A percentile compares a stretch with the other conserved stretches of the same genome.
These are phyloP conservation scores for Cadophora gregata DNA, from an alignment of 2,329 filamentous ascomycete genomes.

Conservation along the genomic window DNA sequence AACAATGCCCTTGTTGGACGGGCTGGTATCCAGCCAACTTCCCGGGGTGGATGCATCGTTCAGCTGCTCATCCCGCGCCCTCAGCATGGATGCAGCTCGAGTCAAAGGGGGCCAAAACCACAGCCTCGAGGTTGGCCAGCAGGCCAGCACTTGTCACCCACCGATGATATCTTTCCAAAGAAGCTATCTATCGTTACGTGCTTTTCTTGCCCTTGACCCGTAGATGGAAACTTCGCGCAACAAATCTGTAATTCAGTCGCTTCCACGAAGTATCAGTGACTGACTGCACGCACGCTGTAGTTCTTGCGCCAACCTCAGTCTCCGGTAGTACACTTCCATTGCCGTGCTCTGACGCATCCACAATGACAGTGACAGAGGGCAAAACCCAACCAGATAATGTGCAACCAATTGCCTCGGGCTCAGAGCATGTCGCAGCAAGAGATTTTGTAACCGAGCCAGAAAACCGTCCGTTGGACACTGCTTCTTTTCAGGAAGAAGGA, in stretches of 20 bases:
- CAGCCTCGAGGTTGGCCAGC: background rate
- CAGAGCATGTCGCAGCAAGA: background rate
- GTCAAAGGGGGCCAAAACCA: background rate
- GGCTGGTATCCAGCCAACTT: background rate
- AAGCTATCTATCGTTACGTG: background rate
- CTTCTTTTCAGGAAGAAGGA: background rate
- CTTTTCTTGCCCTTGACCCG: background rate
- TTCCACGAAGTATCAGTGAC: background rate
- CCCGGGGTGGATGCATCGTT: background rate
- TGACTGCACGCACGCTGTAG: background rate
- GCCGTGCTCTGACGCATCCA: background rate
- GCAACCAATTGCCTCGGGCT: background rate
- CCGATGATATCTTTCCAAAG: background rate
- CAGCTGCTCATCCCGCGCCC: background rate
- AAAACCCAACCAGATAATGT: background rate
- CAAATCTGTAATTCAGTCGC: background rate
- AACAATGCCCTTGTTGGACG: slow-evolving; percentile 10
- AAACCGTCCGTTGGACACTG: background rate
- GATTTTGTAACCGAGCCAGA: background rate
- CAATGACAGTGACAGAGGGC: background rate
- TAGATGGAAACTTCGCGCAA: background rate
- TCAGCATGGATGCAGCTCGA: background rate
- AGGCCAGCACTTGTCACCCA: background rate
- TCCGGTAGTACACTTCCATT: background rate
- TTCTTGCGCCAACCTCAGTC: background rate